Conservation (phyloP, 495 filamentous ascomycete genomes). For the Penicillium pulvis region DNA sequence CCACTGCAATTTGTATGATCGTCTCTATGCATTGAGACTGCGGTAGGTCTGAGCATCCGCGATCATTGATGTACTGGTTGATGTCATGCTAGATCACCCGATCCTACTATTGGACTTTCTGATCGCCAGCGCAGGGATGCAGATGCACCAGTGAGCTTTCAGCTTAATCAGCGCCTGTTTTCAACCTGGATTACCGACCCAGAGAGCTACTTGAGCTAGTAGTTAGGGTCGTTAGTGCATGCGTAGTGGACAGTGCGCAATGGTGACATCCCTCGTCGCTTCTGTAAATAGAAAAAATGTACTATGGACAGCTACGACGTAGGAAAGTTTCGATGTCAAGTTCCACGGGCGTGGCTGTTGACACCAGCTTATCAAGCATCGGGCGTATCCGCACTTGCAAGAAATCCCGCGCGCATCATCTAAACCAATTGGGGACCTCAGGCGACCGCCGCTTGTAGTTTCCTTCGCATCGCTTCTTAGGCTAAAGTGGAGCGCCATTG, state of each 20-base stretch:
- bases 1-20: slow-evolving; percentile 6
- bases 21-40: background rate
- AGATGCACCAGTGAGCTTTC: slow-evolving; percentile 12
- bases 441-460: slow-evolving; percentile 1
- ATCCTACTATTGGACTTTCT: slow-evolving; percentile 7
- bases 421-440: background rate
- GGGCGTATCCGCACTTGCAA: background rate
- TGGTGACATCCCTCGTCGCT: background rate
- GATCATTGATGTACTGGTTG: slow-evolving; percentile 10
- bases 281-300: background rate
- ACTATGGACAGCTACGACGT: too few species aligned
- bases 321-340: background rate
- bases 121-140: slow-evolving; percentile 24
- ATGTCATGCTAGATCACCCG: slow-evolving; percentile 10
- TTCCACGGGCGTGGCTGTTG: background rate
- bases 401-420: slow-evolving; percentile 1
- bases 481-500: background rate
- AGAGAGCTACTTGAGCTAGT: background rate
- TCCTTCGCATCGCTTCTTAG: background rate
- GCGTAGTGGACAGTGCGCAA: background rate
- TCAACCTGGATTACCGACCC: background rate
- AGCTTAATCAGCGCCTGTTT: slow-evolving; percentile 7
- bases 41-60: slow-evolving; percentile 8
- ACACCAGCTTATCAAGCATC: slow-evolving; percentile 2
- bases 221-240: background rate